Percentiles rank a stretch among this genome's conserved stretches.
Conservation (phyloP, 1,284 basidiomycete genomes). For the Volvariella volvacea region DNA sequence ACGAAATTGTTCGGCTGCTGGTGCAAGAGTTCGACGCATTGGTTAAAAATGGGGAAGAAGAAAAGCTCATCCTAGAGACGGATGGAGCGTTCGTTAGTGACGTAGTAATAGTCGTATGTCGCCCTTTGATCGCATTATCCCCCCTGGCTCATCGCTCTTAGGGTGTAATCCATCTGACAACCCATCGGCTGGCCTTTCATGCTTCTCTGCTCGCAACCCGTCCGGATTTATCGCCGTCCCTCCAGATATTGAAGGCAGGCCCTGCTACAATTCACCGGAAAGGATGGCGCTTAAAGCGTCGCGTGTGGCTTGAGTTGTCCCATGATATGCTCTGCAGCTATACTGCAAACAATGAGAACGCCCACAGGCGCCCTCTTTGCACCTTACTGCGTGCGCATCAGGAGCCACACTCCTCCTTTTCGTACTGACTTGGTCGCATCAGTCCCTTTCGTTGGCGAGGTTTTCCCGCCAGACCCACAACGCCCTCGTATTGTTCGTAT, state of each 20-base stretch:
- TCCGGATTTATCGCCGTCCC: constrained; percentile 22
- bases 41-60: constrained; percentile 35
- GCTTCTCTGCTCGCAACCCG: constrained; percentile 49
- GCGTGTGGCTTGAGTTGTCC: constrained; percentile 61
- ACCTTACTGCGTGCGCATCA: constrained; percentile 43
- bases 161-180: constrained; percentile 64
- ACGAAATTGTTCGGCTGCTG: constrained; percentile 33
- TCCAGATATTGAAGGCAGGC: constrained; percentile 43
- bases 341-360: constrained; percentile 47
- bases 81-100: constrained; percentile 46
- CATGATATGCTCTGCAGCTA: constrained; percentile 59
- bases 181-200: constrained; percentile 60
- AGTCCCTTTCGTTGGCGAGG: constrained; percentile 37
- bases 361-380: constrained; percentile 45
- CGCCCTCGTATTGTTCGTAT: constrained; percentile 36
- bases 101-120: constrained; percentile 40
- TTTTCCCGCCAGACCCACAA: constrained; percentile 36
- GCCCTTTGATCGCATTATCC: constrained; percentile 5
- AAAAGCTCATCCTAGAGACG: constrained; percentile 46
- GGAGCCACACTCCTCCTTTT: constrained; percentile 9
- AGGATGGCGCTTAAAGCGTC: constrained; percentile 34
- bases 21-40: constrained; percentile 42
- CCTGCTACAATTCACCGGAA: constrained; percentile 43
- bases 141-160: constrained; percentile 12
- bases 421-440: constrained; percentile 2